A percentile compares a stretch with the other conserved stretches of the same genome.
These are phyloP conservation scores for Mycena rebaudengoi DNA, from an alignment of 768 basidiomycete species.

Conservation along the genomic window DNA sequence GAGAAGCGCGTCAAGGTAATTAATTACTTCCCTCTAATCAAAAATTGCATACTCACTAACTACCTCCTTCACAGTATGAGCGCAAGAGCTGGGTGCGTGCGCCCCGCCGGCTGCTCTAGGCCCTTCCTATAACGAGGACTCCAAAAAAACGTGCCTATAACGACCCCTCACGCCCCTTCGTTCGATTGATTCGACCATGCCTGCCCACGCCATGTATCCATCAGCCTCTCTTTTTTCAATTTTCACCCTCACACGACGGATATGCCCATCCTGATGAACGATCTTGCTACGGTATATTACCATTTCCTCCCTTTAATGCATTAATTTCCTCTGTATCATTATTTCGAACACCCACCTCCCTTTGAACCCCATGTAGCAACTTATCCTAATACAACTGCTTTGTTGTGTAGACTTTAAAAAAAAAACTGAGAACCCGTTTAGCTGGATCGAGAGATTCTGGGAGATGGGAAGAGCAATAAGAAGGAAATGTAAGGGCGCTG, in stretches of 20 bases:
- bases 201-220: too few species aligned
- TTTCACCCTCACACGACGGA: too few species aligned
- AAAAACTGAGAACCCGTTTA: conserved; percentile 35
- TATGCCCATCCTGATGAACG: too few species aligned
- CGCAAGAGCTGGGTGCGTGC: conserved; percentile 30
- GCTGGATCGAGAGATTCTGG: conserved; percentile 39
- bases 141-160: background rate
- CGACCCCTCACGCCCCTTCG: conserved; percentile 4
- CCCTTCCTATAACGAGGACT: background rate
- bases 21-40: background rate
- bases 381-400: too few species aligned
- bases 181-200: conserved; percentile 30
- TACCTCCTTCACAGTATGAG: conserved; percentile 7
- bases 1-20: conserved; percentile 53
- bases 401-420: too few species aligned
- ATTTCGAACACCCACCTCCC: too few species aligned
- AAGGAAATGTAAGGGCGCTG: too few species aligned
- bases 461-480: too few species aligned
- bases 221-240: background rate
- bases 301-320: too few species aligned
- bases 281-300: too few species aligned
- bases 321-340: too few species aligned
- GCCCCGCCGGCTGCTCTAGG: background rate
- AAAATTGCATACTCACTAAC: background rate
- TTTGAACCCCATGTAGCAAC: too few species aligned